Base-by-base conservation (phyloP, 2,329 filamentous ascomycete genomes). In the Hymenoscyphus repandus region DNA sequence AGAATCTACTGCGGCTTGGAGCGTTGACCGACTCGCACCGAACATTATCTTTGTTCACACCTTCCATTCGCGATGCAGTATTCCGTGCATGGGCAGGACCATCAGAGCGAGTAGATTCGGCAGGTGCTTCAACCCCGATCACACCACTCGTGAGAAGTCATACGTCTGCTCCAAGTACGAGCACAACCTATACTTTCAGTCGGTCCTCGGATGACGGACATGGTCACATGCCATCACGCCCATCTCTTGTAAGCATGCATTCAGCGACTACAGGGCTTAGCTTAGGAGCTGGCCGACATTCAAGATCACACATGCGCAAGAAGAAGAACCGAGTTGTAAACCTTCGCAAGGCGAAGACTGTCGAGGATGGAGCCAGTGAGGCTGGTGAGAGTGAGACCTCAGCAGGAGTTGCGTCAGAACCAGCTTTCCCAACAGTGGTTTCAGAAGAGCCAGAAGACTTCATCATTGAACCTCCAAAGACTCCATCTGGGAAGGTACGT, bases 1-100 rank as follows among this genome's bases (percentile, higher is more conserved):
- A 95, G 77, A 97, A 96, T 62, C 74, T 97, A 34, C 71, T 95
- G 20, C 85, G 88, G 45, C 75, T 99, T 11, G 89, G 87, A 20
- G 82, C 89, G 0, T 74, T 99, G 51, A 90, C 83, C 3, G 87
- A 95, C 63, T 95, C 90, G 2, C 90, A 97, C 62, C 83, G 88
- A 43, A 97, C 93, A 0, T 72, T 97, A 32, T 95, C 91, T 4
- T 74, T 97, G 0, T 95, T 95, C 66, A 96, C 92, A 1, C 90
- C 92, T 0, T 83, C 86, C n/a, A 92, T 97, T 52, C 77, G 82
- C 47, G 90, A 97, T 68, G 88, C 89, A 3, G 86, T 97, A 22
- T 96, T 95, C 68, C 82, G 93, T 53, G 93, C 92, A 31, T 96
- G 91, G 89, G 88, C 92, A 13, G 87, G 87, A 37, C 82, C 85